Conservation (phyloP, 2,329 filamentous ascomycete species). For the Rhexocercosporidium sp. region DNA sequence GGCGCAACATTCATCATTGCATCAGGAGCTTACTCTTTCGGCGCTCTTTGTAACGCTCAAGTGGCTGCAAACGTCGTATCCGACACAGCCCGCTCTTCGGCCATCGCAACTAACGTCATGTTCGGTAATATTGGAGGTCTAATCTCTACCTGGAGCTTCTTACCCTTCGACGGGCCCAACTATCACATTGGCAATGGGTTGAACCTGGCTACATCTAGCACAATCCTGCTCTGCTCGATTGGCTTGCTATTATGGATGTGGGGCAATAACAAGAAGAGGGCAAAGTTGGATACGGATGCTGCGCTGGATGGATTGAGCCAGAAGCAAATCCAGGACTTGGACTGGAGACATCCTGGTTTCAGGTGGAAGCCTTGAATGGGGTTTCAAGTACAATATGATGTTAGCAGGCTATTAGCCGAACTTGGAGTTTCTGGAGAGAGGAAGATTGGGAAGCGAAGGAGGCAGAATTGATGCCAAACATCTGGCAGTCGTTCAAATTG, state of each 20-base stretch:
- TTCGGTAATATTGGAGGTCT: slow-evolving; percentile 75
- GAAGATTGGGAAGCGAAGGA: not conserved
- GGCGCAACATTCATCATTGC: slow-evolving; percentile 74
- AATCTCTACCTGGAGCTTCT: slow-evolving; percentile 68
- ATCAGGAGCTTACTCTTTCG: slow-evolving; percentile 65
- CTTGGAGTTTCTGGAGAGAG: not conserved
- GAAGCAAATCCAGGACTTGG: slow-evolving; percentile 62
- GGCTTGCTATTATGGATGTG: slow-evolving; percentile 64
- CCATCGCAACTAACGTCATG: slow-evolving; percentile 73
- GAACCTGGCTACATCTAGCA: slow-evolving; percentile 67
- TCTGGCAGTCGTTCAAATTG: not conserved
- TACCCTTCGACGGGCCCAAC: slow-evolving; percentile 66
- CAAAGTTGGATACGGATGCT: slow-evolving; percentile 57
- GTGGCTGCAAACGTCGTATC: slow-evolving; percentile 73
- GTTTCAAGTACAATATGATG: not conserved
- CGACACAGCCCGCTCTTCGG: slow-evolving; percentile 70
- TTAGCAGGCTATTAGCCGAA: not conserved
- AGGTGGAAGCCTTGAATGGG: slow-evolving; percentile 58
- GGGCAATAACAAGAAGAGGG: slow-evolving; percentile 64
- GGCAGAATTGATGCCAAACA: not conserved
- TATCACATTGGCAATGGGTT: slow-evolving; percentile 75
- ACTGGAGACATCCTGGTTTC: slow-evolving; percentile 71
- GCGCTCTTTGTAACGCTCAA: slow-evolving; percentile 69
- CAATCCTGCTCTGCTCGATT: slow-evolving; percentile 57
- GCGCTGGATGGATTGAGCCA: slow-evolving; percentile 58